Evolutionary conservation across 2,329 filamentous ascomycete genomes (phyloP).

Genomic region (Elsinoe necatrix): DNA sequence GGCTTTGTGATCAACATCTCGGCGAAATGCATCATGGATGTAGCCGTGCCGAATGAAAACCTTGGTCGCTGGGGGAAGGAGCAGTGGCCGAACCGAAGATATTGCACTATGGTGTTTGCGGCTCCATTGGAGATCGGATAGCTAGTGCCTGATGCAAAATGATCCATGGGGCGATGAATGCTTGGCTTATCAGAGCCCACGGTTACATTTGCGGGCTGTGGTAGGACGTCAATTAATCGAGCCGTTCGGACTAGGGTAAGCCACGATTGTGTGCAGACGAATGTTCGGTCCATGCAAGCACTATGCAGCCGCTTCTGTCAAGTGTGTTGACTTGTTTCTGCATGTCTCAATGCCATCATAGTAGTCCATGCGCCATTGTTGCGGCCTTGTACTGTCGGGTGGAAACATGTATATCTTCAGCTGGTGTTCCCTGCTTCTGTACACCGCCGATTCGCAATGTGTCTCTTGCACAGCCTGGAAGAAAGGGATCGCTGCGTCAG

Average conservation of each 20-base stretch:
- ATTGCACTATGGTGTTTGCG: constrained; percentile 8
- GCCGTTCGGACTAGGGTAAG: constrained; percentile 1
- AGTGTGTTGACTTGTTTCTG: not conserved
- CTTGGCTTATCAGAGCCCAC: constrained; percentile 9
- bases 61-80: constrained; percentile 3
- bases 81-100: constrained; percentile 5
- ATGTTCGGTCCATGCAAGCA: constrained; percentile 7
- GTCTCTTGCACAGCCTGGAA: constrained; percentile 1
- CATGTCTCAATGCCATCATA: constrained; percentile 8
- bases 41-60: not conserved
- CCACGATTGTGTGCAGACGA: constrained; percentile 5
- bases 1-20: constrained; percentile 12
- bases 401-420: not conserved
- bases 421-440: not conserved
- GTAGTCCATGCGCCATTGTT: not conserved
- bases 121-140: not conserved
- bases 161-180: constrained; percentile 12
- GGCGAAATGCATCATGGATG: constrained; percentile 8
- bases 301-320: constrained; percentile 3
- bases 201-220: not conserved
- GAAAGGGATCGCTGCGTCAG: not conserved
- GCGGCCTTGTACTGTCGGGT: not conserved
- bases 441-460: constrained; percentile 9
- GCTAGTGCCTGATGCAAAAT: constrained; percentile 9
- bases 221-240: constrained; percentile 12